Evolutionary conservation across 2,329 filamentous ascomycete genomes (phyloP), one percentile per base, ranked within the genome.

Genomic region (Penicillium frequentans): DNA sequence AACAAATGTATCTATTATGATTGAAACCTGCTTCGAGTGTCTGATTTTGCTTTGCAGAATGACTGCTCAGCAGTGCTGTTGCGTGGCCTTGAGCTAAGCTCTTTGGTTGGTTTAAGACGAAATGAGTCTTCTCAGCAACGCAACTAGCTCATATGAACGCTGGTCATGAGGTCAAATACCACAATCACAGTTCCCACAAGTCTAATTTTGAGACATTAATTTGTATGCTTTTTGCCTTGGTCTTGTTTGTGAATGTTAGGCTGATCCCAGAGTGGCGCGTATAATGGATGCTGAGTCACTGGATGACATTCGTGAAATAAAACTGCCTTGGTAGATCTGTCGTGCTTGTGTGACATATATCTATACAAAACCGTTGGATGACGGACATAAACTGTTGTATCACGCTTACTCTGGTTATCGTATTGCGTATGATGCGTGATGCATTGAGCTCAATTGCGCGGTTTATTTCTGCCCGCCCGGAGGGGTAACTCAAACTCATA

Each of bases 131-230:
- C 31, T 33, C 11, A 13, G 11, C 29, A 31, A 31, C 11, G 13
- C 7, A 31, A 31, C 11, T 14, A 16, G 31, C 31, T 33, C 5
- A 33, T 16, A 7, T 6, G 31, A 33, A 33, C 14, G 13, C 31
- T 16, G 31, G 11, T 33, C 14, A 33, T 33, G 31, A 4, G 13
- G 11, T 31, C 5, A 31, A 31, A 31, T 11, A 13, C 29, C 29
- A 31, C 29, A 13, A 5, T 14, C 11, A 29, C 27, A 4, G 29
- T 31, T 1, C 29, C 8, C 10, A 11, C 29, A 31, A 1, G 13
- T 3, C 10, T 13, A 31, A 1, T 5, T 1, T 31, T 10, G 3
- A 0, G 29, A 13, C 13, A 7, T 16, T 6, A 2, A 1, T 16
- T 14, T 33, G 19, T 39, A 19, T 37, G 7, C 7, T 8, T 8